Evolutionary conservation across 441 rosid species (phyloP).

Genomic region (Brassica hybrid): DNA sequence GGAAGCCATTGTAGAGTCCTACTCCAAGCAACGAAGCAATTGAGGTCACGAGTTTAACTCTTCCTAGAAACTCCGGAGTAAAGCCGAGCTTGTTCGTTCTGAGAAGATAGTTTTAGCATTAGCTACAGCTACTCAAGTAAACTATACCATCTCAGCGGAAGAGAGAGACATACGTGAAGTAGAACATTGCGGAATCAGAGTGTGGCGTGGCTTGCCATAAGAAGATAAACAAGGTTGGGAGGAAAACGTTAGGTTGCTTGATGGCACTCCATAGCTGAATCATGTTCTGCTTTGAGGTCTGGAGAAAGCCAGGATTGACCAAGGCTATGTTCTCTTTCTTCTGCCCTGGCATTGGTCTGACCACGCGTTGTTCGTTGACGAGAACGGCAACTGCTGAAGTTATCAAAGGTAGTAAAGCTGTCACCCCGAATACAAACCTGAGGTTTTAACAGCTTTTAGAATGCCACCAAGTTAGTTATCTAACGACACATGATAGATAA

Average conservation of each 20-base stretch:
- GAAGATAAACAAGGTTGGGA: constrained; percentile 89
- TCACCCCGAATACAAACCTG: constrained; percentile 96
- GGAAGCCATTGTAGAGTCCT: constrained; percentile 89
- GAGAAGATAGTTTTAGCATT: constrained; percentile 34
- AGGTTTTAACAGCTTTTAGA: constrained; percentile 43
- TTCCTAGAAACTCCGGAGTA: constrained; percentile 96
- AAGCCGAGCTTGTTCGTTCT: constrained; percentile 96
- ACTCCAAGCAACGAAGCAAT: constrained; percentile 91
- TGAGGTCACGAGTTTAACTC: constrained; percentile 89
- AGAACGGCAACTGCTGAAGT: constrained; percentile 91
- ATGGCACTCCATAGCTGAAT: constrained; percentile 78
- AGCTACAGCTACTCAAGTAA: constrained; percentile 22
- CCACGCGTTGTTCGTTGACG: constrained; percentile 72
- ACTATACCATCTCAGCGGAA: constrained; percentile 1
- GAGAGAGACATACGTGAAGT: constrained; percentile 47
- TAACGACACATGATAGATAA: neutral
- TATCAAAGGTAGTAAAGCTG: constrained; percentile 82
- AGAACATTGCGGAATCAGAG: constrained; percentile 97
- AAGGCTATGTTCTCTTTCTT: constrained; percentile 45
- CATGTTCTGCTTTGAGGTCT: constrained; percentile 68
- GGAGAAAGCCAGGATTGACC: constrained; percentile 58
- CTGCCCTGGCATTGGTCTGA: constrained; percentile 48
- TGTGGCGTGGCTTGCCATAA: constrained; percentile 99
- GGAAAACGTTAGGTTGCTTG: constrained; percentile 79
- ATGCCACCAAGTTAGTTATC: constrained; percentile 39